Evolutionary conservation across 2,329 filamentous ascomycete genomes (phyloP), one percentile per base, ranked within the genome.

Genomic region (Botrytis aclada): DNA sequence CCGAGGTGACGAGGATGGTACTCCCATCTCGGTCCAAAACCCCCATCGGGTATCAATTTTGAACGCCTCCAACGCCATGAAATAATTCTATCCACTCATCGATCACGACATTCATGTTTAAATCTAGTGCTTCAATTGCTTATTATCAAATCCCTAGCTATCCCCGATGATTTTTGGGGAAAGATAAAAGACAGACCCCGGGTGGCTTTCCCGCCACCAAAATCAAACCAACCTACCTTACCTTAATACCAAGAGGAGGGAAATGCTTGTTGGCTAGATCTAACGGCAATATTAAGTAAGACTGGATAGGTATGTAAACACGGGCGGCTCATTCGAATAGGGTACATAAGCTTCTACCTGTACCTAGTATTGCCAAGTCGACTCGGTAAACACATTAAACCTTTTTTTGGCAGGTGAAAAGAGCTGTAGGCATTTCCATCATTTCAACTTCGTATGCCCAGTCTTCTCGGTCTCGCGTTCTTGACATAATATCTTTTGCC

Each of bases 31-130:
- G 64, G 64, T 54, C 25, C 16, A 54, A 29, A 29, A 6, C 4
- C 64, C 45, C 64, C 16, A 54, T 67, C 34, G 32, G 64, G 45
- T 67, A 67, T 54, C 45, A 54, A 67, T 67, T 54, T n/a, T n/a
- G 20, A 29, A 39, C 29, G 41, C 29, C 63, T 65, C 29, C 6
- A 34, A 22, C 4, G 45, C 34, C 45, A 32, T 9, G 7, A 34
- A 65, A 20, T 20, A n/a, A 14, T 54, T n/a, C 9, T n/a, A 54
- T 54, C 45, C 45, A 67, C 45, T 67, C 45, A 67, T 54, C 16
- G n/a, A 54, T 54, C 64, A 67, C 45, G 32, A 39, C 45, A 67
- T 67, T 41, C 16, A 39, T 7, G 5, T 67, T n/a, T 39, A 51
- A 66, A 66, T 66, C 43, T 25, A 66, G 32, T 66, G 18, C 62